Evolutionary conservation across 129 eudicot species (phyloP), one percentile per base, ranked within the genome.

Genomic region (Logfia minima): DNA sequence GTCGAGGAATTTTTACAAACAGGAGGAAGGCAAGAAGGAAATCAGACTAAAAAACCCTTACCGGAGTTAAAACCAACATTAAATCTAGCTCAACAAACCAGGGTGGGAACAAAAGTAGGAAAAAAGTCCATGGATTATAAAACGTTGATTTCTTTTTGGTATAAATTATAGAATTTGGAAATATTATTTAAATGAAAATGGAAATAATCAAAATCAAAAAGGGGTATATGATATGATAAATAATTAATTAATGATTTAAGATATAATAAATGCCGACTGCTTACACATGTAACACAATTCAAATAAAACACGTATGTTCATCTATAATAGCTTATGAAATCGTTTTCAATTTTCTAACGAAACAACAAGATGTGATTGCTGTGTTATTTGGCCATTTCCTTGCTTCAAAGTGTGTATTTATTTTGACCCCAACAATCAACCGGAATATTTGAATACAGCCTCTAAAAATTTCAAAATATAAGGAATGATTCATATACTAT

Each of bases 61-160:
- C 72, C 89, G 88, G 88, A 84, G 76, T 66, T 77, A 21, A 78
- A 74, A 60, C 59, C 59, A 78, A 73, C 84, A 86, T 87, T 79
- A 79, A 87, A 83, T 87, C 82, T 79, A 83, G 87, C 81, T 87
- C 84, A 84, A 82, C 81, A 34, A 84, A 81, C 75, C 83, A 76
- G 58, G 64, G 77, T 45, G 66, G 23, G 59, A 51, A 58, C 63
- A n/a, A 58, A 58, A 63, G 75, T 48, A 62, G 51, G 68, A 56
- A 66, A 60, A 70, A 84, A 76, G 82, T 75, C 81, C 64, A 59
- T 18, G 75, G 75, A 18, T 35, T 52, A 63, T 82, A 70, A 70
- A 51, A 71, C 48, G 71, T 9, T 59, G 35, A 24, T 58, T 75
- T 31, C 29, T 69, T 78, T 13, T 45, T 10, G 53, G 53, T 56